Evolutionary conservation across 176 grass and related monocot species (phyloP), one percentile per base, ranked within the genome.

Genomic region (Aegilops sharonensis): DNA sequence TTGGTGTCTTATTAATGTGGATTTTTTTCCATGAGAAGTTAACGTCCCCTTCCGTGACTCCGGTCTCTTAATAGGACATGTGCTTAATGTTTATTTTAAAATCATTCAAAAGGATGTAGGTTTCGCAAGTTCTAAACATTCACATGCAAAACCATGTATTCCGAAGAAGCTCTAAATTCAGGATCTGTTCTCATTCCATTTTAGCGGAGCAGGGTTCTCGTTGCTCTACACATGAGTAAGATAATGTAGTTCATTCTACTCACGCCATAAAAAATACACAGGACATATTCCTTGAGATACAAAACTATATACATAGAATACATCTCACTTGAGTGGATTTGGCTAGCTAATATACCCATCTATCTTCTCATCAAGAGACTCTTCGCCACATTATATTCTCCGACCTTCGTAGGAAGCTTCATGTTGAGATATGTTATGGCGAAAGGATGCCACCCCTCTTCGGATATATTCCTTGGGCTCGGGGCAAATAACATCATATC

Each of bases 301-400:
- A 68, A 68, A 20, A 35, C 32, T 68, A 68, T 68, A 68, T 34
- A 68, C 66, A 36, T 60, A 14, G 10, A 75, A 75, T 4, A 11
- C 27, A 59, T 32, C 6, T 81, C 21, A 68, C 62, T 74, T 24
- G 79, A 56, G 15, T 43, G 5, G 31, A 8, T 88, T 88, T 77
- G 25, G 68, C 34, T 64, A 36, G 68, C 34, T 64, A 61, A 88
- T 82, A 59, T 59, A 59, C n/a, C 9, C 15, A 66, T 62, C 45
- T 52, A 76, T 11, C 25, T 17, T 45, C 29, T 13, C n/a, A 32
- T 59, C 11, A 10, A 6, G 57, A 8, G 68, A 35, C 64, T 71
- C 23, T 9, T 3, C 32, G 2, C 36, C 42, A 0, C 64, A 25
- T 17, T 50, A 20, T 12, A 15, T n/a, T 52, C 43, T 56, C 12